Evolutionary conservation across 2,329 filamentous ascomycete genomes (phyloP), one percentile per base, ranked within the genome.

Genomic region (Epichloe uncinata): DNA sequence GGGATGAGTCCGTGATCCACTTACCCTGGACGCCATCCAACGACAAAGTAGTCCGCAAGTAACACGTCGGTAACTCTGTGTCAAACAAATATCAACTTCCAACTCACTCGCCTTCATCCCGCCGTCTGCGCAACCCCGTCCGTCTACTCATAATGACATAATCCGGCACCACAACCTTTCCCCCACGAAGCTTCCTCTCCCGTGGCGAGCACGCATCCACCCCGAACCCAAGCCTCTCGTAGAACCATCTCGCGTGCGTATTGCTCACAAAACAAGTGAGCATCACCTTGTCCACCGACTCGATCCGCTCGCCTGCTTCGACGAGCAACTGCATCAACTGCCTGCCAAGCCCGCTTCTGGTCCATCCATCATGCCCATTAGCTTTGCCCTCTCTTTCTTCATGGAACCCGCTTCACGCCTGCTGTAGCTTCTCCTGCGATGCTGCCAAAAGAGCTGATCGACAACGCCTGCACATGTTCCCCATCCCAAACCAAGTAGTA

Each of bases 181-280:
- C 69, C 71, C 69, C 71, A 5, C 80, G 68, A 52, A 84, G 63
- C 51, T 67, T 71, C 54, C 74, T 70, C 35, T 75, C 70, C 36
- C 60, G 60, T 0, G 80, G 81, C 13, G 79, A 81, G 45, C 70
- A 73, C 8, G 70, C 71, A 55, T 84, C 80, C 42, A 64, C 69
- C 37, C 54, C 64, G 58, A 78, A 83, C 0, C 83, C 84, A 12
- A 79, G 62, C 53, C 69, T 75, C 44, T 69, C 63, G 63, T 89
- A 89, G 56, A 87, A 84, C 3, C 56, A 60, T 40, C 75, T 65
- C 0, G 75, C 85, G 2, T 65, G 64, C 34, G 64, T 55, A 59
- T 89, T 89, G 53, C 72, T 71, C 47, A 73, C 64, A 59, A 87
- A 88, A 59, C 84, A 85, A 1, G 84, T 87, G 58, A 89, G 68